Evolutionary conservation across 2,329 filamentous ascomycete species (phyloP).

Genomic region (Sclerotinia trifoliorum): DNA sequence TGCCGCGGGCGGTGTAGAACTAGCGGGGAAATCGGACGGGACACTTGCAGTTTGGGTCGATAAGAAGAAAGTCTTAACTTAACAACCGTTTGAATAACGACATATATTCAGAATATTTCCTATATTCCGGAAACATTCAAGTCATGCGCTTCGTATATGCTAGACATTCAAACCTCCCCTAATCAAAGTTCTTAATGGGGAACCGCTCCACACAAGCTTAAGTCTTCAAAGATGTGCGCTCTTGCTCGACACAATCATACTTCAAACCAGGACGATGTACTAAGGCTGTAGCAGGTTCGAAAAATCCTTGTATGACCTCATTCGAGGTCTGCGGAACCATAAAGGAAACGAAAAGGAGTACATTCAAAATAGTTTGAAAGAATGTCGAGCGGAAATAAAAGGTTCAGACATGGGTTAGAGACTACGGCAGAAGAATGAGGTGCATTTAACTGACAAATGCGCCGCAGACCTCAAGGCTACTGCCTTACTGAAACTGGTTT

Average conservation of each 20-base stretch:
- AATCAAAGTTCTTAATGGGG: slow-evolving; percentile 20
- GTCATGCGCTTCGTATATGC: slow-evolving; percentile 14
- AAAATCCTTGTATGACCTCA: slow-evolving; percentile 98
- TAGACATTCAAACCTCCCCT: slow-evolving; percentile 2
- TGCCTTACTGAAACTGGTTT: slow-evolving; percentile 90
- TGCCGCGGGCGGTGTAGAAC: slow-evolving; percentile 11
- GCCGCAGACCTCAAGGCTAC: slow-evolving; percentile 85
- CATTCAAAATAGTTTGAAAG: slow-evolving; percentile 87
- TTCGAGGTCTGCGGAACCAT: slow-evolving; percentile 90
- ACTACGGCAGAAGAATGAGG: background rate
- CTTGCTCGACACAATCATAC: background rate
- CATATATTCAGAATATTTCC: background rate
- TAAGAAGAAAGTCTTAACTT: background rate
- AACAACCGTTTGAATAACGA: background rate
- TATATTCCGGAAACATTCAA: background rate
- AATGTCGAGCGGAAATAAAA: slow-evolving; percentile 91
- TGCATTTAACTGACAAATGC: slow-evolving; percentile 24
- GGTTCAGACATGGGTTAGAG: slow-evolving; percentile 83
- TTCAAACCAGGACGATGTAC: background rate
- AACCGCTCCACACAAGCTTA: slow-evolving; percentile 8
- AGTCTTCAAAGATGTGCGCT: slow-evolving; percentile 26
- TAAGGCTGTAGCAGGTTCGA: slow-evolving; percentile 71
- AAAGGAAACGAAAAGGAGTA: slow-evolving; percentile 95
- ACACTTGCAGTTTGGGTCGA: slow-evolving; percentile 5
- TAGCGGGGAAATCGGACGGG: slow-evolving; percentile 7